phyloP scores from a whole-genome alignment of 768 basidiomycete genomes.

The Naganishia vishniacii region DNA sequence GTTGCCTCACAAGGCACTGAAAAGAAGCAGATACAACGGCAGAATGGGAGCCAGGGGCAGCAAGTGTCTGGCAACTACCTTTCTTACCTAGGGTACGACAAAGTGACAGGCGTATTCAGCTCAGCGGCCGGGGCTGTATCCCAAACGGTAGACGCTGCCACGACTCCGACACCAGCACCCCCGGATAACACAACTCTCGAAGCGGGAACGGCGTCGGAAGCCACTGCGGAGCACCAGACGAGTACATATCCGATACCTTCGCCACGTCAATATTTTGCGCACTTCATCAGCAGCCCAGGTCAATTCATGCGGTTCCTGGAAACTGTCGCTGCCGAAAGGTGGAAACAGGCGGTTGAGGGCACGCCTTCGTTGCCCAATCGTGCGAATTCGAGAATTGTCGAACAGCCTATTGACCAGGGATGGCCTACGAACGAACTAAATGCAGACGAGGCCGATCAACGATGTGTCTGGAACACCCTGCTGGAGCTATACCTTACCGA shows the following conservation, averaged over 20 bases:
- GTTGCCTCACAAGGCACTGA: constrained; percentile 6
- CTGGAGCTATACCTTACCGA: constrained; percentile 75
- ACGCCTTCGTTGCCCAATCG: constrained; percentile 20
- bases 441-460: constrained; percentile 62
- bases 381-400: neutral
- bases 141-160: constrained; percentile 9
- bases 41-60: constrained; percentile 25
- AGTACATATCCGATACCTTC: constrained; percentile 55
- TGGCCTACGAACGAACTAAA: constrained; percentile 31
- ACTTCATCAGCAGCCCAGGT: constrained; percentile 81
- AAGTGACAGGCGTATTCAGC: constrained; percentile 51
- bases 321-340: constrained; percentile 69
- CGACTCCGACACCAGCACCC: neutral
- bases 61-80: constrained; percentile 58
- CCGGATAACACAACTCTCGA: neutral
- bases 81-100: constrained; percentile 70
- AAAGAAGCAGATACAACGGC: constrained; percentile 27
- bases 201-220: neutral
- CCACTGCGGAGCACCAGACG: neutral
- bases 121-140: neutral
- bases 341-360: constrained; percentile 63
- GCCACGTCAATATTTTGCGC: constrained; percentile 81
- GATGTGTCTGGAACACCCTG: constrained; percentile 90
- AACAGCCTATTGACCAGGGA: constrained; percentile 1
- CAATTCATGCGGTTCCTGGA: constrained; percentile 85